A percentile compares a stretch with the other conserved stretches of the same genome.
phyloP scores from a whole-genome alignment of 192 early-diverging fungal genomes.

The Coemansia sp. region DNA sequence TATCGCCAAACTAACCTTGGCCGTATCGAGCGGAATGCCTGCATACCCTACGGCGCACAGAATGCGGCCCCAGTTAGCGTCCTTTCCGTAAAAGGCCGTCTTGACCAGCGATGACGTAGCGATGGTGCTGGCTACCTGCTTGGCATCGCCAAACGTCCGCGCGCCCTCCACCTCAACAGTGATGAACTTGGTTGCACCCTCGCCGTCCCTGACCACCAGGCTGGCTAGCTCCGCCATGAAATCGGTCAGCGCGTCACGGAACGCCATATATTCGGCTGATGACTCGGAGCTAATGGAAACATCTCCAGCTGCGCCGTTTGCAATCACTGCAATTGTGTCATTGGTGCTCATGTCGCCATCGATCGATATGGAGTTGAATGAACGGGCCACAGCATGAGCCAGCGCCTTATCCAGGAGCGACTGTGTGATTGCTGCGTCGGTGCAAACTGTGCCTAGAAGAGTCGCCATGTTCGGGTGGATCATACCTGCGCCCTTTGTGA shows the following conservation, averaged over 20 bases:
- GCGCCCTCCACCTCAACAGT: slow-evolving; percentile 84
- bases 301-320: slow-evolving; percentile 69
- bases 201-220: slow-evolving; percentile 92
- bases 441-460: slow-evolving; percentile 82
- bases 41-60: slow-evolving; percentile 89
- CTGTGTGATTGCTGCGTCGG: slow-evolving; percentile 72
- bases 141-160: slow-evolving; percentile 70
- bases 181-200: slow-evolving; percentile 97
- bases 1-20: slow-evolving; percentile 74
- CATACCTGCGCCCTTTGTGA: slow-evolving; percentile 97
- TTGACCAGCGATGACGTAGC: slow-evolving; percentile 93
- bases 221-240: slow-evolving; percentile 87
- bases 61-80: slow-evolving; percentile 98
- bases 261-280: slow-evolving; percentile 63
- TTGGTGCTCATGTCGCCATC: slow-evolving; percentile 98
- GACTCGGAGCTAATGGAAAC: slow-evolving; percentile 19
- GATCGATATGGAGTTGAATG: slow-evolving; percentile 93
- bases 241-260: slow-evolving; percentile 70
- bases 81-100: slow-evolving; percentile 93
- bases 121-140: slow-evolving; percentile 80
- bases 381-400: slow-evolving; percentile 79
- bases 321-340: slow-evolving; percentile 87
- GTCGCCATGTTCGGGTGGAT: slow-evolving; percentile 99
- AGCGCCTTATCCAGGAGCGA: slow-evolving; percentile 70
- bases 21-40: slow-evolving; percentile 69